Evolutionary conservation across 495 filamentous ascomycete species (phyloP), one percentile per base, ranked within the genome.

Genomic region (Penicillium longicatenatum): DNA sequence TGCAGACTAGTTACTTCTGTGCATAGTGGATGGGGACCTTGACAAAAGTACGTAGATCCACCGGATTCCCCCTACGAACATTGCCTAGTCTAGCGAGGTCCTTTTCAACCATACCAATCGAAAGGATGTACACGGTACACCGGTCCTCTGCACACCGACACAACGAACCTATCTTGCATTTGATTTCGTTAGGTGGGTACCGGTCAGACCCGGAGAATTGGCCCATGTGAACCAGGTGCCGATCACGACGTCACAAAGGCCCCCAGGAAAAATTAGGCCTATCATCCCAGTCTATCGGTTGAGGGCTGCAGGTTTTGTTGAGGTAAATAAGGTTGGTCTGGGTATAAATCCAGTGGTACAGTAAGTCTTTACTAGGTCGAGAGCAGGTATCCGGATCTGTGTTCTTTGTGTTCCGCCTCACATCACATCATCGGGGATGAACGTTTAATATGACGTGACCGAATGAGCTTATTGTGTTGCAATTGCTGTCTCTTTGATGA

Each of bases 231-330:
- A 51, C 17, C 14, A 22, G n/a, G 5, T 26, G 58, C 22, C 61
- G 61, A 64, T 64, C 61, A 54, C 50, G 46, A 60, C 61, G 54
- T 64, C 61, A 64, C 50, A 41, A 17, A 21, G 39, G 24, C 22
- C 5, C 29, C 19, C 3, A 16, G 49, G 35, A 44, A 46, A 55
- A 29, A 17, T 12, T 19, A n/a, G 43, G 19, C n/a, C n/a, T n/a
- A n/a, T n/a, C n/a, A n/a, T n/a, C n/a, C n/a, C 5, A 5, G 26
- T 26, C 26, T 26, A 26, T 26, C 12, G 31, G 31, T n/a, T n/a
- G n/a, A n/a, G 11, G 6, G 42, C 11, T 26, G 22, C 33, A 21
- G 20, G 21, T 5, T 19, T 39, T 45, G 35, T 31, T 49, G 46
- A n/a, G 31, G 31, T 43, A 12, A 17, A 24, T 43, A 17, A n/a